These are phyloP conservation scores for Neospora caninum DNA, from an alignment of 169 alveolate genomes.

Conservation along the genomic window DNA sequence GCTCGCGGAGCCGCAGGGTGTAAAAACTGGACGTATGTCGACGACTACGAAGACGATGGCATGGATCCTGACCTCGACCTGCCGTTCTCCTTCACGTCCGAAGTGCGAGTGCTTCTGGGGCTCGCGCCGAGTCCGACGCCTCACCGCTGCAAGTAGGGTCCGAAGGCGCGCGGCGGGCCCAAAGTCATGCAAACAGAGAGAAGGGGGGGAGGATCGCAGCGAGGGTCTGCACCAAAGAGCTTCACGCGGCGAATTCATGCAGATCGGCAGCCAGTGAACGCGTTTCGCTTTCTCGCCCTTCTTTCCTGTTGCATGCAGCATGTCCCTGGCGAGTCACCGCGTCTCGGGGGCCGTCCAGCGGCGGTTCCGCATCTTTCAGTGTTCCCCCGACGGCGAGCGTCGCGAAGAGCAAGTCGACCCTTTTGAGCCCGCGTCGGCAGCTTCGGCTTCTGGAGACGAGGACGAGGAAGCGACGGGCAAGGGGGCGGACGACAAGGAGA, in stretches of 20 bases:
- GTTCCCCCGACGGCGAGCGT: conserved; percentile 17
- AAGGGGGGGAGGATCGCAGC: background rate
- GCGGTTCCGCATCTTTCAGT: background rate
- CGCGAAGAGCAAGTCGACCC: conserved; percentile 5
- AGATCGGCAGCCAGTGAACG: background rate
- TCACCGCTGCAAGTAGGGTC: conserved; percentile 29
- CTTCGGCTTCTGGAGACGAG: background rate
- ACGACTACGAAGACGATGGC: conserved; percentile 24
- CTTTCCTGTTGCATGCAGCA: conserved; percentile 15
- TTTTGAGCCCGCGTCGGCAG: background rate
- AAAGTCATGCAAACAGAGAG: no score
- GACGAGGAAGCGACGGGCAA: background rate
- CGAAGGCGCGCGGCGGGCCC: background rate
- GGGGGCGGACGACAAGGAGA: background rate
- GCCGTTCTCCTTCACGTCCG: background rate
- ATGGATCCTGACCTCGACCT: background rate
- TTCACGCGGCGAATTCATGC: no score
- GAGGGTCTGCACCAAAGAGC: no score
- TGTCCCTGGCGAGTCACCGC: conserved; percentile 48
- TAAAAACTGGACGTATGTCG: conserved; percentile 17
- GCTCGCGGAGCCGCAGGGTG: background rate
- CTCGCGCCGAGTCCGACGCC: conserved; percentile 24
- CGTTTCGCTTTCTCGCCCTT: background rate
- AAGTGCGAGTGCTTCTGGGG: conserved; percentile 36
- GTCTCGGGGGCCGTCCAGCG: conserved; percentile 5